phyloP scores from a whole-genome alignment of 2,329 filamentous ascomycete genomes.

The Blastomyces gilchristii region DNA sequence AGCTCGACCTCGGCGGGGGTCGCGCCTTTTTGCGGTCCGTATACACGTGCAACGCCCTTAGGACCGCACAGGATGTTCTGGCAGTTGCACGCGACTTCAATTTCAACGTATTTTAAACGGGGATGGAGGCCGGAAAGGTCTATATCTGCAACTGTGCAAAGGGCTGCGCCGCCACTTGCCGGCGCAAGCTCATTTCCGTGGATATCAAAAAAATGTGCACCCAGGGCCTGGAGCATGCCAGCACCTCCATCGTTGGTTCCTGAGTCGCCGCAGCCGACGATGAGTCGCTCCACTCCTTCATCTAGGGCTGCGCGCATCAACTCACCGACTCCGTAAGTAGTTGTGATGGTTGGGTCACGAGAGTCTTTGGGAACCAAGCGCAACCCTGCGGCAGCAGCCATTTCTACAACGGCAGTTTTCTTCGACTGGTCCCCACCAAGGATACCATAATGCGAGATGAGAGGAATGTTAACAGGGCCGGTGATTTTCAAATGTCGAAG shows the following conservation, averaged over 20 bases:
- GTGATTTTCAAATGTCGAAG: constrained; percentile 32
- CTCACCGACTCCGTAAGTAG: constrained; percentile 44
- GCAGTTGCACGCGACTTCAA: constrained; percentile 45
- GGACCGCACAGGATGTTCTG: constrained; percentile 43
- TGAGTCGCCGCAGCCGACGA: constrained; percentile 46
- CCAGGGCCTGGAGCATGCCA: constrained; percentile 46
- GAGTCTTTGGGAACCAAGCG: constrained; percentile 38
- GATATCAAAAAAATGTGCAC: constrained; percentile 35
- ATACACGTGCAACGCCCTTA: constrained; percentile 41
- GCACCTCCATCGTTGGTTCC: constrained; percentile 46
- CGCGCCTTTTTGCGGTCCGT: constrained; percentile 45
- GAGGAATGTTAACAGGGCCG: constrained; percentile 36
- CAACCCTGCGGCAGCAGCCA: constrained; percentile 45
- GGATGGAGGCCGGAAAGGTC: constrained; percentile 34
- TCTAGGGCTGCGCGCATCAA: constrained; percentile 40
- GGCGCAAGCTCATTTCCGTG: constrained; percentile 30
- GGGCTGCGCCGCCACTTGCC: constrained; percentile 34
- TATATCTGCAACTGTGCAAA: constrained; percentile 31
- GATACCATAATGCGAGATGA: constrained; percentile 41
- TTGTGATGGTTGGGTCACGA: constrained; percentile 41
- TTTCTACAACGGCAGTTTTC: constrained; percentile 42
- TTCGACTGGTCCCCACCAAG: constrained; percentile 23
- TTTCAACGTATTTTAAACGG: constrained; percentile 28
- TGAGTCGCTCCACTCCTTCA: constrained; percentile 36
- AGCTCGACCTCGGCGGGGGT: constrained; percentile 34